Percentiles rank a stretch among this genome's conserved stretches.
Evolutionary conservation across 2,329 filamentous ascomycete genomes (phyloP).

Genomic region (Alternaria viburni): DNA sequence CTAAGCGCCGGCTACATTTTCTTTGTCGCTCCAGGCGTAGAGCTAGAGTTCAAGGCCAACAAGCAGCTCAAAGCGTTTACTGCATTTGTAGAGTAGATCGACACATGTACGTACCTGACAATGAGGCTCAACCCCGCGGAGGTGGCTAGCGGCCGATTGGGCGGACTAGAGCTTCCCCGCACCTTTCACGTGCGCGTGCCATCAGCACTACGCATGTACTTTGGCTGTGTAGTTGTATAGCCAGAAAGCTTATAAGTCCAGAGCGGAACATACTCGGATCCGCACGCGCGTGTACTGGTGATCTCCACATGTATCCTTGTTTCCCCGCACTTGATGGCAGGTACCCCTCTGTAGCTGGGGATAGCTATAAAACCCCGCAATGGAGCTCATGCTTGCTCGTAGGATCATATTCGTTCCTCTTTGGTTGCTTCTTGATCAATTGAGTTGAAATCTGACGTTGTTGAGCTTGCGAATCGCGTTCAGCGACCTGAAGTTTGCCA

Average conservation of each 20-base stretch:
- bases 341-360: constrained; percentile 13
- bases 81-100: constrained; percentile 52
- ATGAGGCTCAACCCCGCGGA: constrained; percentile 22
- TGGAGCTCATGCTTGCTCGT: neutral
- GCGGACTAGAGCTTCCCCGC: constrained; percentile 24
- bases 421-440: neutral
- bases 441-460: neutral
- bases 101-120: neutral
- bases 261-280: constrained; percentile 29
- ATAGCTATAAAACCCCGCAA: constrained; percentile 37
- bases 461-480: neutral
- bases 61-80: constrained; percentile 57
- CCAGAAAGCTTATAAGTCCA: neutral
- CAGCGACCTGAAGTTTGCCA: neutral
- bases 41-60: constrained; percentile 54
- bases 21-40: constrained; percentile 67
- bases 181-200: constrained; percentile 1
- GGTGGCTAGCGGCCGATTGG: constrained; percentile 24
- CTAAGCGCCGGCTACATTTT: constrained; percentile 69
- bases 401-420: neutral
- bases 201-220: neutral
- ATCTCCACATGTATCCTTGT: constrained; percentile 32
- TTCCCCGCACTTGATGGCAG: constrained; percentile 35
- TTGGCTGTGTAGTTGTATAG: neutral
- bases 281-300: constrained; percentile 18